Base-by-base conservation (phyloP, 73 alveolate genomes). In the Symbiodinium pilosum region DNA sequence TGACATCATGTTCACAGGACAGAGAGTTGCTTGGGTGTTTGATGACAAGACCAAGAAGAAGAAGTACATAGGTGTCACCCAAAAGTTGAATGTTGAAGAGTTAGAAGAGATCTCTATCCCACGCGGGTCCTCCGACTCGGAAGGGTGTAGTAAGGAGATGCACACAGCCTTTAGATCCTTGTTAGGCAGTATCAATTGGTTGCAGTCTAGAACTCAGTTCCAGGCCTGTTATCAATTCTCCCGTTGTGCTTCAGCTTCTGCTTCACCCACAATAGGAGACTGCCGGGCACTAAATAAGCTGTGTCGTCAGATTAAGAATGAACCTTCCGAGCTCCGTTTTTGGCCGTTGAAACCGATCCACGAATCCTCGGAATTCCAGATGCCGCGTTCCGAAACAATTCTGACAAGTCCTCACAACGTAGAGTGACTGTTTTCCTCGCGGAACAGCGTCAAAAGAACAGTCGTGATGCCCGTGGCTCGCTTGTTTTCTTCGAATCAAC, bases 171-270 rank as follows among this genome's bases (percentile, higher is more conserved):
- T 54, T 26, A 16, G 94, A 6, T 36, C 69, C 39, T 12, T 52
- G 32, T n/a, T 88, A 2, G 95, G 95, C 26, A 36, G 38, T 24
- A 59, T 88, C 30, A 88, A 64, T 51, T 64, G 95, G 95, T 64
- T 89, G 28, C 75, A 56, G 75, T 6, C 38, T 30, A 11, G 75
- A 11, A 56, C 75, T 18, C 38, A 56, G 75, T 56, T 56, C 38
- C 75, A 56, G 32, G 75, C 75, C 38, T 56, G 75, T 34, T 5
- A 6, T 3, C 28, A 56, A 11, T 3, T 56, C 26, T 56, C 38
- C 32, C 75, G 75, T 0, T 34, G 16, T 18, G 75, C 75, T 26
- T 56, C 75, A 16, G 75, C 75, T 18, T 12, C 75, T 0, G 75
- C 75, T 56, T 30, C 75, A 0, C 75, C 75, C 16, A 56, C 75